Evolutionary conservation across 2,329 filamentous ascomycete species (phyloP).

Genomic region (Neonectria sp.): DNA sequence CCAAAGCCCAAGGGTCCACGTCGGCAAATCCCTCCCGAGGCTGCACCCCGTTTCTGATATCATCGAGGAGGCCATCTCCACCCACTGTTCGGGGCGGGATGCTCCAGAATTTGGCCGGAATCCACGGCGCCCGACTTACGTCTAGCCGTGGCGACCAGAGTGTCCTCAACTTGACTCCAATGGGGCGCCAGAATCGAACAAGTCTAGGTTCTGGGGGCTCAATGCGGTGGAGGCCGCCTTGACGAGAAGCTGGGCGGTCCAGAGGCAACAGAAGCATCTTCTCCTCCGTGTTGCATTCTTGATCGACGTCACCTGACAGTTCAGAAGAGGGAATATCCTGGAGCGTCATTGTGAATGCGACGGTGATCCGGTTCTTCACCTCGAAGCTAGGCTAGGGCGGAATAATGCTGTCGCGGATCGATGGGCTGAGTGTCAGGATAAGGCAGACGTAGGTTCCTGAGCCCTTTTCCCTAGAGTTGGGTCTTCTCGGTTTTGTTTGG

Average conservation of each 20-base stretch:
- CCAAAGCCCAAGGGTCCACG: neutral
- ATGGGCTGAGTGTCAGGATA: neutral
- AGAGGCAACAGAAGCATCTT: neutral
- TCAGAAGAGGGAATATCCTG: neutral
- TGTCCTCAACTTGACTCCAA: constrained; percentile 5
- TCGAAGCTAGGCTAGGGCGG: neutral
- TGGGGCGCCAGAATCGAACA: constrained; percentile 5
- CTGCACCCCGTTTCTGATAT: constrained; percentile 5
- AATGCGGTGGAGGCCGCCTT: neutral
- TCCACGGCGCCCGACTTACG: constrained; percentile 13
- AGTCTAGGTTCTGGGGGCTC: neutral
- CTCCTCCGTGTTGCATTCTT: constrained; percentile 2
- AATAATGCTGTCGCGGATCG: neutral
- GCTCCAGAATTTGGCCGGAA: constrained; percentile 12
- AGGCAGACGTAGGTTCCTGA: neutral
- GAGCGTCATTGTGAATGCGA: constrained; percentile 5
- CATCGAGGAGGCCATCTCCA: constrained; percentile 2
- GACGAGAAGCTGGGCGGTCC: neutral
- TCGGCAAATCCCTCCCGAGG: constrained; percentile 8
- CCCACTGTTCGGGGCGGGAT: neutral
- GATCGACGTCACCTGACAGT: neutral
- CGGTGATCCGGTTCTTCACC: neutral
- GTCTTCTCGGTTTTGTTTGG: constrained; percentile 13
- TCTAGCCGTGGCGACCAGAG: constrained; percentile 4
- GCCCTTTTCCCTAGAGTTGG: constrained; percentile 2